Evolutionary conservation across 2,329 filamentous ascomycete genomes (phyloP).

Genomic region (Thelonectria rubi): DNA sequence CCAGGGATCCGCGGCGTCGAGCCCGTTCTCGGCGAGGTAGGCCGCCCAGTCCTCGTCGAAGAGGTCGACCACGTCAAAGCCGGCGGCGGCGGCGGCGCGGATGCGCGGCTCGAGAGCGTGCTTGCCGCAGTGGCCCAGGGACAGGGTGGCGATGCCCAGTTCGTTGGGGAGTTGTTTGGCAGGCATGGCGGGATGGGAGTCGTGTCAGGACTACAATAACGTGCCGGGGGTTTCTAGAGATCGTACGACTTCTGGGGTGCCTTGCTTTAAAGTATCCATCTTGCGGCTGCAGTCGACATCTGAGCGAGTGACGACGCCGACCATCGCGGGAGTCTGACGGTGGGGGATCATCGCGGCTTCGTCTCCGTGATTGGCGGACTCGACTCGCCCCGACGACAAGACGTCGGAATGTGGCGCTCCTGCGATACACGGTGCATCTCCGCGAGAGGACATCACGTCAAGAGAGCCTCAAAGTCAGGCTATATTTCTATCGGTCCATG

Average conservation of each 20-base stretch:
- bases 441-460: not conserved
- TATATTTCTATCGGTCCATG: conserved; percentile 10
- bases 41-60: conserved; percentile 30
- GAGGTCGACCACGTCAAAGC: conserved; percentile 28
- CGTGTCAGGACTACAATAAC: not conserved
- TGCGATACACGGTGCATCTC: not conserved
- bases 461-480: not conserved
- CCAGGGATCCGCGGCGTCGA: conserved; percentile 27
- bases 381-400: conserved; percentile 7
- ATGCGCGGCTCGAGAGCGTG: conserved; percentile 22
- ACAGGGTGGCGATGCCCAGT: conserved; percentile 28
- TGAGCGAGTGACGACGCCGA: not conserved
- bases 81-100: conserved; percentile 18
- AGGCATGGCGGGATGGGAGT: conserved; percentile 9
- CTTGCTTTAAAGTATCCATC: not conserved
- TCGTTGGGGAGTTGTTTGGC: conserved; percentile 17
- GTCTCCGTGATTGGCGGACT: conserved; percentile 28
- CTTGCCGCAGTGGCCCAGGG: conserved; percentile 24
- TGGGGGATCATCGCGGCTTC: not conserved
- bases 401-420: conserved; percentile 15
- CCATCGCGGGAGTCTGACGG: not conserved
- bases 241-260: conserved; percentile 11
- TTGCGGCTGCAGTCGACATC: not conserved
- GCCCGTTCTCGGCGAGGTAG: conserved; percentile 27
- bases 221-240: not conserved